A percentile compares a stretch with the other conserved stretches of the same genome.
phyloP scores from a whole-genome alignment of 208 protist species.

The Trypanosoma avium region DNA sequence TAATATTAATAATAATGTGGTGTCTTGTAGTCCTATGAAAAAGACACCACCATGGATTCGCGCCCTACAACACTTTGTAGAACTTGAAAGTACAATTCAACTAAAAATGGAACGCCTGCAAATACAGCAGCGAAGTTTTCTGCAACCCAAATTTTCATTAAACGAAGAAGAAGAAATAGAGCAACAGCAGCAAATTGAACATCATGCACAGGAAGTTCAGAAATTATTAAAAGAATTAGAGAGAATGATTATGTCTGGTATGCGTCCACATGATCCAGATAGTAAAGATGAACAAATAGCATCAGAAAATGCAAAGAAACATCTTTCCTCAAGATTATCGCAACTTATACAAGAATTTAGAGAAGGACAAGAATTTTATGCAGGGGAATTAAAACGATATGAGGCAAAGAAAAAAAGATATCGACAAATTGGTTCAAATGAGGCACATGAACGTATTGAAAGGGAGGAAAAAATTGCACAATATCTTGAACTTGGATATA shows the following conservation, averaged over 20 bases:
- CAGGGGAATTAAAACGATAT: slow-evolving; percentile 39
- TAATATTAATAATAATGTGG: not conserved
- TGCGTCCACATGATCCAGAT: slow-evolving; percentile 31
- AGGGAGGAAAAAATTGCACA: slow-evolving; percentile 62
- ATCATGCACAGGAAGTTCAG: slow-evolving; percentile 37
- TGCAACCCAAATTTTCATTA: slow-evolving; percentile 49
- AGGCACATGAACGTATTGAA: slow-evolving; percentile 46
- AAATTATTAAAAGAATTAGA: slow-evolving; percentile 66
- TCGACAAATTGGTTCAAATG: slow-evolving; percentile 56
- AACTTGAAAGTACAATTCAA: slow-evolving; percentile 36
- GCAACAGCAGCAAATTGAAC: slow-evolving; percentile 40
- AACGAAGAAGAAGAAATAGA: slow-evolving; percentile 57
- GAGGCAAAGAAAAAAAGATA: slow-evolving; percentile 55
- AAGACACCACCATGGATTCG: slow-evolving; percentile 46
- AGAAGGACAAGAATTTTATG: slow-evolving; percentile 58
- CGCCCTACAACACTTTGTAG: slow-evolving; percentile 42
- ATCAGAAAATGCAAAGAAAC: slow-evolving; percentile 39
- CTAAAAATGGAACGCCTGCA: slow-evolving; percentile 41
- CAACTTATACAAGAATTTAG: slow-evolving; percentile 47
- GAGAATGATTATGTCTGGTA: slow-evolving; percentile 53
- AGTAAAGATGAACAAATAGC: slow-evolving; percentile 56
- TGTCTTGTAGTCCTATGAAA: too few relatives aligned
- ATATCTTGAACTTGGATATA: slow-evolving; percentile 81
- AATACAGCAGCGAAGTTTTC: slow-evolving; percentile 43
- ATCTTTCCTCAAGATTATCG: slow-evolving; percentile 50